Base-by-base conservation (phyloP, 1,284 basidiomycete genomes). In the Pholiota adiposa region DNA sequence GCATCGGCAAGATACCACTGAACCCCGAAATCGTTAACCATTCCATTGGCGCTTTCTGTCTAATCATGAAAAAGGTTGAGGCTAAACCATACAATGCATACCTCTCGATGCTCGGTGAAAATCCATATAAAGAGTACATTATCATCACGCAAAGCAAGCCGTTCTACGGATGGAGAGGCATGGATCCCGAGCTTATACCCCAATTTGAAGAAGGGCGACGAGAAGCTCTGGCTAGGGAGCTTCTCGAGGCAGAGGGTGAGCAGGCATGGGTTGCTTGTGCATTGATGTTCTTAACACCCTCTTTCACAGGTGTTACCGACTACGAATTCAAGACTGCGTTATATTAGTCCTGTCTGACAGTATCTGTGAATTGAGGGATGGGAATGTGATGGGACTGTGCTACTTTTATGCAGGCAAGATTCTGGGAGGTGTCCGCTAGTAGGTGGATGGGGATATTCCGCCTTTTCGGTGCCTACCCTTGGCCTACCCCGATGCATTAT, bases 111-210 rank as follows among this genome's bases (percentile, higher is more conserved):
- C 1, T 54, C 9, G 53, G 53, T 18, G 8, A 9, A 2, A 33
- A 7, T 7, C 5, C 6, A 11, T 38, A 38, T 38, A 7, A 38
- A 44, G 25, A 54, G 27, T 59, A 51, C 25, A 62, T 62, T 29
- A 4, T 59, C 12, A 23, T 62, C 27, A 62, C 58, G 3, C 61
- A 59, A 25, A 34, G 29, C 11, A 43, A 34, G 4, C 58, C 23
- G n/a, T 62, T 62, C 46, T 6, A 46, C 14, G 57, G 58, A 16
- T 59, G 58, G 34, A 52, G 41, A 31, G 61, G 50, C 0, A 59
- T 62, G 61, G 61, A 62, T 49, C 58, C 54, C 31, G 33, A 29
- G 19, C 23, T 46, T 3, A 62, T 62, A 38, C 58, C 61, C 18
- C 41, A 59, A 33, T 62, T 59, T 36, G 23, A 59, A 48, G 57